Base-by-base conservation (phyloP, 768 basidiomycete genomes). In the Calocybe cyanea region DNA sequence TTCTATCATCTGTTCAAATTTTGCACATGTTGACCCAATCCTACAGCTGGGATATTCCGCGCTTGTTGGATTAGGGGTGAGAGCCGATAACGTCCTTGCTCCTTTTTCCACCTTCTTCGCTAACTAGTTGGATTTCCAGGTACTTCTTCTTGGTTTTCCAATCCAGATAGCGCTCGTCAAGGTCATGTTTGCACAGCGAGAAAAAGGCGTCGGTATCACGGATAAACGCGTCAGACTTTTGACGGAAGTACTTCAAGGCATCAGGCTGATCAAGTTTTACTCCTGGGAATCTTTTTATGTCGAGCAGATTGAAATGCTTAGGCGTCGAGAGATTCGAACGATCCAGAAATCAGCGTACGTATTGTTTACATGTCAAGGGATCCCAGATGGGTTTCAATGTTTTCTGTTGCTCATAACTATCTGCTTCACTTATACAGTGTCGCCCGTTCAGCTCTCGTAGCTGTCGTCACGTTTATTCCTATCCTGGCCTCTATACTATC, bases 231-330 rank as follows among this genome's bases (percentile, higher is more conserved):
- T 87, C 10, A 66, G 83, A 11, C 67, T 86, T 17, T 73, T 78
- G 0, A 81, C 76, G 0, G 87, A 87, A 62, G 73, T 87, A 2
- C 63, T 89, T 10, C 80, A 82, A 60, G 80, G 80, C 33, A 83
- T 86, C 45, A 72, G 84, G 2, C 68, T 83, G 4, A 71, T 86
- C 54, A 86, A 86, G 61, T 64, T 74, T 20, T 84, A 80, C 55
- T 77, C 77, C 0, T 84, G 79, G 75, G 81, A 81, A 55, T 43
- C 48, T 11, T 78, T 78, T 48, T 81, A 78, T 52, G 58, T 62
- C 2, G 55, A 67, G 18, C 66, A 70, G 39, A 71, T 78, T 20
- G 64, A 64, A 21, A 57, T 54, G 1, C 56, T 76, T 41, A 58
- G 77, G 15, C 55, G 51, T 25, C 55, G 62, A 32, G 76, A 77